These are phyloP conservation scores for Rhododendron vialii DNA, from an alignment of 148 eudicot species.

Conservation along the genomic window DNA sequence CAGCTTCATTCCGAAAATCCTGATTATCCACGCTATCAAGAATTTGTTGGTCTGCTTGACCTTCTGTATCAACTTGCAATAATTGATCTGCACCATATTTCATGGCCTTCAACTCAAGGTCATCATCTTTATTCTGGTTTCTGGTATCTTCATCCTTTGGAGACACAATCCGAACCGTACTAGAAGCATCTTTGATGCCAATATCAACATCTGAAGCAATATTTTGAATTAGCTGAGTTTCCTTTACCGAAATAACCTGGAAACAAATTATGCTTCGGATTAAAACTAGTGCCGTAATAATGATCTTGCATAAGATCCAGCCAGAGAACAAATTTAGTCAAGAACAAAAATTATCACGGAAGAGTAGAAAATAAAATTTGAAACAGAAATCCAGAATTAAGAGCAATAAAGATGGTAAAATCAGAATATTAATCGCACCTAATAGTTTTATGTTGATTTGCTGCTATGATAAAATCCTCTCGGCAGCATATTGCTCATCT, in stretches of 20 bases:
- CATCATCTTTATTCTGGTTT: slow-evolving; percentile 19
- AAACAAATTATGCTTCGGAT: slow-evolving; percentile 11
- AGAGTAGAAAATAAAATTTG: not conserved
- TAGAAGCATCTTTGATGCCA: slow-evolving; percentile 27
- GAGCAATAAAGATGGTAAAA: not conserved
- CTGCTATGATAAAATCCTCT: not conserved
- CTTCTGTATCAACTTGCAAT: slow-evolving; percentile 9
- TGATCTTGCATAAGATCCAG: not conserved
- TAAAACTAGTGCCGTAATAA: not conserved
- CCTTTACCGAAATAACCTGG: slow-evolving; percentile 84
- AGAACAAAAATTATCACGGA: not conserved
- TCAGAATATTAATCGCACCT: not conserved
- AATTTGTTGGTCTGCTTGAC: slow-evolving; percentile 8
- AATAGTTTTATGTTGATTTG: not conserved
- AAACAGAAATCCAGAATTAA: not conserved
- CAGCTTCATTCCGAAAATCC: slow-evolving; percentile 13
- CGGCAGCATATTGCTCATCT: not conserved
- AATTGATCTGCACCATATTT: slow-evolving; percentile 21
- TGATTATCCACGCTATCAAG: slow-evolving; percentile 12
- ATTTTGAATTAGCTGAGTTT: slow-evolving; percentile 59
- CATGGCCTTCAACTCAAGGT: slow-evolving; percentile 8
- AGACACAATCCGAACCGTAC: slow-evolving; percentile 60
- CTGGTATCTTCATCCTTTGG: slow-evolving; percentile 36
- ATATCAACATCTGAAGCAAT: slow-evolving; percentile 51
- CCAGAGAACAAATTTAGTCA: not conserved